Percentiles rank a stretch among this genome's conserved stretches.
These are phyloP conservation scores for Phytophthora sojae DNA, from an alignment of 352 stramenopile species.

Conservation along the genomic window DNA sequence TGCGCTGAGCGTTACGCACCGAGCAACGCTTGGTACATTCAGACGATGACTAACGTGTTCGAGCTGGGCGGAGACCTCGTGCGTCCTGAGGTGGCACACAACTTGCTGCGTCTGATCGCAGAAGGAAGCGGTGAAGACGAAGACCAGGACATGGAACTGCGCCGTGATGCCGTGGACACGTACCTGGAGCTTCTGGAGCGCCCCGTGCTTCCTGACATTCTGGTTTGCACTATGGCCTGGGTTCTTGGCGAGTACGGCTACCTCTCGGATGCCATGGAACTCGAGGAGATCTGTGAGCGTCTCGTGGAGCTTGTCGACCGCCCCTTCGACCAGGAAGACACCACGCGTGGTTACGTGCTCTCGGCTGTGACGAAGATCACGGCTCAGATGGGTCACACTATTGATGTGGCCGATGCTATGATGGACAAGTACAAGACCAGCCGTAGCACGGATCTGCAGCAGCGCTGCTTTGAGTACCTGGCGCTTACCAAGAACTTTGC, in stretches of 20 bases:
- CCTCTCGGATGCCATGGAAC: conserved; percentile 92
- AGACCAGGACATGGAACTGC: conserved; percentile 95
- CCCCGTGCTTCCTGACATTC: conserved; percentile 94
- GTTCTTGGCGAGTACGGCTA: conserved; percentile 99
- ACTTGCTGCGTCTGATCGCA: conserved; percentile 98
- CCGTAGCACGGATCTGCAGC: conserved; percentile 96
- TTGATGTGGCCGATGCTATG: conserved; percentile 91
- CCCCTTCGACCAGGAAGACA: conserved; percentile 87
- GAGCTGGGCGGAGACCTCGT: conserved; percentile 97
- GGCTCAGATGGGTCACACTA: conserved; percentile 93
- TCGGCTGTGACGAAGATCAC: conserved; percentile 98
- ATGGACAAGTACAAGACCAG: conserved; percentile 98
- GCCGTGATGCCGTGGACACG: conserved; percentile 96
- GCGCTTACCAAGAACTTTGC: conserved; percentile 92
- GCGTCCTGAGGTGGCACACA: conserved; percentile 96
- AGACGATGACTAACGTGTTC: conserved; percentile 98
- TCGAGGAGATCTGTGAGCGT: conserved; percentile 95
- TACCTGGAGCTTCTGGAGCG: conserved; percentile 97
- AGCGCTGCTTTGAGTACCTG: conserved; percentile 99
- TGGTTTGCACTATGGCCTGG: conserved; percentile 99
- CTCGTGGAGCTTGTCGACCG: conserved; percentile 94
- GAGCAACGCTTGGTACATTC: conserved; percentile 99
- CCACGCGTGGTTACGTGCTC: conserved; percentile 96
- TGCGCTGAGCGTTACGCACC: conserved; percentile 97
- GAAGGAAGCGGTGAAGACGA: conserved; percentile 98